A percentile compares a stretch with the other conserved stretches of the same genome.
phyloP scores from a whole-genome alignment of 805 yeast genomes.

The Pichia pseudocactophila region DNA sequence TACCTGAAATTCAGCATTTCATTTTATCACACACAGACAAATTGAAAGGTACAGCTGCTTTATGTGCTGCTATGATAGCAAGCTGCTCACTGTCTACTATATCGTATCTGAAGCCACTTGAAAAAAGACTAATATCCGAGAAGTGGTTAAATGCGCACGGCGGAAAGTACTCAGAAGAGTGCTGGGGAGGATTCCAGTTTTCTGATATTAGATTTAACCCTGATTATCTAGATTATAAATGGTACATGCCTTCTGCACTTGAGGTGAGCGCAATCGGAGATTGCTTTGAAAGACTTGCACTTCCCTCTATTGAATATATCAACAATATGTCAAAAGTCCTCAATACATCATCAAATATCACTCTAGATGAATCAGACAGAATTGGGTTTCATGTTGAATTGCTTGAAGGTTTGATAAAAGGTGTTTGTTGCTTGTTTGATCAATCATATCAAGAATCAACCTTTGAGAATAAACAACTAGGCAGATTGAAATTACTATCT shows the following conservation, averaged over 20 bases:
- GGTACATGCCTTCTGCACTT: slow-evolving; percentile 61
- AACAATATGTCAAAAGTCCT: slow-evolving; percentile 44
- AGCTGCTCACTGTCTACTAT: slow-evolving; percentile 55
- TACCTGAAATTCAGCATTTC: slow-evolving; percentile 39
- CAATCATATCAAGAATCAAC: slow-evolving; percentile 39
- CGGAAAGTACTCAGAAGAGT: slow-evolving; percentile 33
- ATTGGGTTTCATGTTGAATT: slow-evolving; percentile 17
- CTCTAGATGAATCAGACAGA: slow-evolving; percentile 20
- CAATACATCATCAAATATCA: slow-evolving; percentile 33
- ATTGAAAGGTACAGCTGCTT: slow-evolving; percentile 51
- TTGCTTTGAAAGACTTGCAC: slow-evolving; percentile 42
- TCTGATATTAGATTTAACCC: slow-evolving; percentile 39
- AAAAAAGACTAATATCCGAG: slow-evolving; percentile 45
- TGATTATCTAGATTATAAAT: slow-evolving; percentile 47
- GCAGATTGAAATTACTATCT: neutral
- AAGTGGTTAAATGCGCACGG: slow-evolving; percentile 31
- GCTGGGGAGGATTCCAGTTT: slow-evolving; percentile 74
- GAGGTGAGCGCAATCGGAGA: slow-evolving; percentile 57
- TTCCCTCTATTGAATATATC: slow-evolving; percentile 36
- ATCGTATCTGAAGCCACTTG: slow-evolving; percentile 51
- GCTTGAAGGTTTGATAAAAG: slow-evolving; percentile 40
- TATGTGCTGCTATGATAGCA: slow-evolving; percentile 48
- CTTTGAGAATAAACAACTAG: slow-evolving; percentile 3
- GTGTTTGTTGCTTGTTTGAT: slow-evolving; percentile 64
- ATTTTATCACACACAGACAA: slow-evolving; percentile 35